Evolutionary conservation across 129 eudicot genomes (phyloP).

Genomic region (Lonicera japonica): DNA sequence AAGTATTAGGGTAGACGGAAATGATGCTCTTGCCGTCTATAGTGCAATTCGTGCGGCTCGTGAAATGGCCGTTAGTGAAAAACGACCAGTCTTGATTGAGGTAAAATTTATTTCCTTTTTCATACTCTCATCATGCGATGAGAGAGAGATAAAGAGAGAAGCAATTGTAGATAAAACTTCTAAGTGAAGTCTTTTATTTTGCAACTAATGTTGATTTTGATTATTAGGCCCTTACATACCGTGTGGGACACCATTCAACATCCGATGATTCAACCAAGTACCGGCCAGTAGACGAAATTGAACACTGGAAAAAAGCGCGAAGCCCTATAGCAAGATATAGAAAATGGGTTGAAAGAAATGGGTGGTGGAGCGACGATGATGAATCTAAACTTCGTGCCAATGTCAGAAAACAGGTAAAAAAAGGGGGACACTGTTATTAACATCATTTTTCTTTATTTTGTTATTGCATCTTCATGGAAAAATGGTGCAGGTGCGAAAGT

Average conservation of each 20-base stretch:
- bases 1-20: conserved; percentile 76
- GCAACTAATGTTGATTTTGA: not conserved
- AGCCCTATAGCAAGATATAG: conserved; percentile 49
- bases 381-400: conserved; percentile 42
- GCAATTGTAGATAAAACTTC: too few relatives aligned
- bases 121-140: not conserved
- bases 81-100: conserved; percentile 65
- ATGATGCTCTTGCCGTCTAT: conserved; percentile 71
- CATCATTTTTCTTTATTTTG: not conserved
- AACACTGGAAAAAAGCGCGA: conserved; percentile 56
- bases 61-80: conserved; percentile 50
- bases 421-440: not conserved
- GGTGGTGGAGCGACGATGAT: conserved; percentile 69
- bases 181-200: too few relatives aligned
- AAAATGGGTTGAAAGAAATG: conserved; percentile 61
- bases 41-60: conserved; percentile 55
- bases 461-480: too few relatives aligned
- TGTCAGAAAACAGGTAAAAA: conserved; percentile 49
- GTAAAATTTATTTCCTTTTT: conserved; percentile 17
- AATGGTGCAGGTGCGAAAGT: too few relatives aligned
- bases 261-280: conserved; percentile 88
- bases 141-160: too few relatives aligned
- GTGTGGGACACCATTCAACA: conserved; percentile 82
- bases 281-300: conserved; percentile 53
- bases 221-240: conserved; percentile 57